Evolutionary conservation across 2,329 filamentous ascomycete genomes (phyloP).

Genomic region (Bipolaris oryzae): DNA sequence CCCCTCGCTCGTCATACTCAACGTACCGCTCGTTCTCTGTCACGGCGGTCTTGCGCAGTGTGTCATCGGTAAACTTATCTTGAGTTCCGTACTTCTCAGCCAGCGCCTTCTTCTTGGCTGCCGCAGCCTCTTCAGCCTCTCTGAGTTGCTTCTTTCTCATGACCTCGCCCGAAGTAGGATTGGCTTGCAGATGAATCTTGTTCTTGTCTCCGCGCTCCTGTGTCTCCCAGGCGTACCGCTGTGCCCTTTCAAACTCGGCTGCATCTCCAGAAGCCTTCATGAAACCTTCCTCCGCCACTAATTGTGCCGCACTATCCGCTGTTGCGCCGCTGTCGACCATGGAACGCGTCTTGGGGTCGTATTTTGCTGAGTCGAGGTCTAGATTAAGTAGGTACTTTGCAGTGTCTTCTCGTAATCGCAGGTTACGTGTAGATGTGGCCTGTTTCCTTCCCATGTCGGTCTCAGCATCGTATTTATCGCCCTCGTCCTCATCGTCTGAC

Average conservation of each 20-base stretch:
- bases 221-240: constrained; percentile 91
- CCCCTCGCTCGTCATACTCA: constrained; percentile 90
- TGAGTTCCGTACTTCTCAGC: constrained; percentile 82
- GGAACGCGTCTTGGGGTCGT: constrained; percentile 92
- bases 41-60: constrained; percentile 70
- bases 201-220: constrained; percentile 83
- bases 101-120: constrained; percentile 71
- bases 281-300: constrained; percentile 93
- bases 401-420: constrained; percentile 93
- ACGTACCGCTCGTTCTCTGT: constrained; percentile 85
- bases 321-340: constrained; percentile 87
- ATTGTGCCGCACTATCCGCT: constrained; percentile 75
- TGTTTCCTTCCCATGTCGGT: constrained; percentile 96
- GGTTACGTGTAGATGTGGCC: constrained; percentile 85
- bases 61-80: constrained; percentile 65
- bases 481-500: constrained; percentile 57
- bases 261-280: constrained; percentile 88
- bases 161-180: constrained; percentile 90
- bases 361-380: constrained; percentile 94
- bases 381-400: constrained; percentile 96
- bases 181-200: constrained; percentile 88
- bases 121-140: constrained; percentile 71
- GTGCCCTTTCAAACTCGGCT: constrained; percentile 87
- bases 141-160: constrained; percentile 79
- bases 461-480: constrained; percentile 82